Percentiles rank a stretch among this genome's conserved stretches.
Conservation (phyloP, 306 rosid genomes). For the Castanopsis chinensis region DNA sequence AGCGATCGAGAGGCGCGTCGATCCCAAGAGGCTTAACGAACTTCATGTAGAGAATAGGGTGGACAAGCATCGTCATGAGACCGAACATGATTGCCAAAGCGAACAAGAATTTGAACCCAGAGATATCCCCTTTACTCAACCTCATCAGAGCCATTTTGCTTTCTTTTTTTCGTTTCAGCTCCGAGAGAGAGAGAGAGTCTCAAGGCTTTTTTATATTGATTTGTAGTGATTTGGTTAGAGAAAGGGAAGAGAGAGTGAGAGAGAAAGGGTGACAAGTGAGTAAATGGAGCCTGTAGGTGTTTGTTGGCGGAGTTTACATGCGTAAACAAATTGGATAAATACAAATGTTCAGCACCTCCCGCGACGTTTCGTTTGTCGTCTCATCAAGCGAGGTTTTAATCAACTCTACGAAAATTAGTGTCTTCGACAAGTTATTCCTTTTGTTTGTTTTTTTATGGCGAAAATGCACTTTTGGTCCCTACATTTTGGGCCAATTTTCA, state of each 20-base stretch:
- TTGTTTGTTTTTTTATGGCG: too few relatives aligned
- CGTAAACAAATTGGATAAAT: not conserved
- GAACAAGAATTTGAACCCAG: slow-evolving; percentile 65
- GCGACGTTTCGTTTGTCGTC: not conserved
- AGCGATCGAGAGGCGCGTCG: slow-evolving; percentile 79
- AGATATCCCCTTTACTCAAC: slow-evolving; percentile 49
- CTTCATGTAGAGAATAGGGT: slow-evolving; percentile 73
- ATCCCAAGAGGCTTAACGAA: slow-evolving; percentile 61
- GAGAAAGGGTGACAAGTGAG: not conserved
- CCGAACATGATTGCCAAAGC: slow-evolving; percentile 53
- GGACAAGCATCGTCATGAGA: slow-evolving; percentile 54
- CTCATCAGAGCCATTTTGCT: slow-evolving; percentile 45
- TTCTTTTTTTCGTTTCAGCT: not conserved
- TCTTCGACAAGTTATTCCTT: too few relatives aligned
- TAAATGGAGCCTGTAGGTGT: too few relatives aligned
- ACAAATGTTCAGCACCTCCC: not conserved
- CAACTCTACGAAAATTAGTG: too few relatives aligned
- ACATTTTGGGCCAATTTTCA: too few relatives aligned
- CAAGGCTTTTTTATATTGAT: too few relatives aligned
- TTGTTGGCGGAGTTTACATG: too few relatives aligned
- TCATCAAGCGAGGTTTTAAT: not conserved
- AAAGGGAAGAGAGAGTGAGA: not conserved
- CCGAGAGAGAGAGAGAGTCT: not conserved
- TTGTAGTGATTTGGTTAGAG: not conserved
- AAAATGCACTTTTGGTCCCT: too few relatives aligned